Conservation (phyloP, 805 yeast species). For the Nakazawaea laoshanensis region DNA sequence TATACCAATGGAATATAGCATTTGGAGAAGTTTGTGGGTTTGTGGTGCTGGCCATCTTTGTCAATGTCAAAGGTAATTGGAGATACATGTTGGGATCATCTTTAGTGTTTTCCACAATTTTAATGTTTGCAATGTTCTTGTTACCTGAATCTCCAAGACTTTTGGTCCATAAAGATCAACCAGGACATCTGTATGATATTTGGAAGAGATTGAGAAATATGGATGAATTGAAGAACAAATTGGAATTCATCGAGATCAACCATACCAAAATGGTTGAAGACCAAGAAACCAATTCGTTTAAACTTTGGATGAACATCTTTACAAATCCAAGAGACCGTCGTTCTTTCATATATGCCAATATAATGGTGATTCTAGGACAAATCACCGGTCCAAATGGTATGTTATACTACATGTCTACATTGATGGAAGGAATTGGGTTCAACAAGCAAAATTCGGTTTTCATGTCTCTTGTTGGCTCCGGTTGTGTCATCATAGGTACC, state of each 20-base stretch:
- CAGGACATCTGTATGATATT: conserved; percentile 44
- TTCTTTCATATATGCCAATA: conserved; percentile 47
- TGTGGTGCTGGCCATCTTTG: conserved; percentile 56
- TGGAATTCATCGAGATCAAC: conserved; percentile 52
- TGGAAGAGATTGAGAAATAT: conserved; percentile 51
- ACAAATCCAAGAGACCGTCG: conserved; percentile 51
- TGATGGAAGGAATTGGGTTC: conserved; percentile 51
- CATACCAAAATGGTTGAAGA: conserved; percentile 29
- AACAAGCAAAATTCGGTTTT: conserved; percentile 42
- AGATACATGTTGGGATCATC: conserved; percentile 61
- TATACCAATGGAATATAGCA: conserved; percentile 11
- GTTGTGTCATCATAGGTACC: conserved; percentile 51
- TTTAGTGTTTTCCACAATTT: conserved; percentile 43
- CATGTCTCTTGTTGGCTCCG: conserved; percentile 67
- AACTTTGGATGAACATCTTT: conserved; percentile 40
- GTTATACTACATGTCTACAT: conserved; percentile 54
- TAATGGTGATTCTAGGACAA: conserved; percentile 55
- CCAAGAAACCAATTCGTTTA: conserved; percentile 32
- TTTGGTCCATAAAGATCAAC: conserved; percentile 39
- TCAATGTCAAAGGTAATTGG: conserved; percentile 53
- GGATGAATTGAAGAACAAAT: conserved; percentile 28
- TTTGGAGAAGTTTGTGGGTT: conserved; percentile 24
- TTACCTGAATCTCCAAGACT: conserved; percentile 59
- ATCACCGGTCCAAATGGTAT: conserved; percentile 64
- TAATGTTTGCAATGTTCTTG: conserved; percentile 42